Percentiles rank a stretch among this genome's conserved stretches.
These are phyloP conservation scores for Yarrowia divulgata DNA, from an alignment of 805 yeast species.

Conservation along the genomic window DNA sequence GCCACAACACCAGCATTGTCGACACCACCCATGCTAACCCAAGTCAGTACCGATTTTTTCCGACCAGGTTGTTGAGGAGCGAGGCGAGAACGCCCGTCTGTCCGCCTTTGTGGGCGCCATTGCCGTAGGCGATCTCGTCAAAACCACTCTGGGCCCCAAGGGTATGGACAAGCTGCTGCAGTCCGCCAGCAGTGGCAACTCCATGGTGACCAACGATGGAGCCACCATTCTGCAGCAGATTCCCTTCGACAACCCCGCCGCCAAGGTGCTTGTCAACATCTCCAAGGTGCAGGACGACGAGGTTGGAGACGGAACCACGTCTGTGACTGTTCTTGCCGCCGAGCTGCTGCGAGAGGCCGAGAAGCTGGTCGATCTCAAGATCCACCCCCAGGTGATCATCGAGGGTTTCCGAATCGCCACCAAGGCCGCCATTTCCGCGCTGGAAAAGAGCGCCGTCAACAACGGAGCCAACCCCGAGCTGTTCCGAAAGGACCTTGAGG, in stretches of 20 bases:
- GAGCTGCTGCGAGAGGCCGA: constrained; percentile 96
- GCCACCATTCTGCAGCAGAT: constrained; percentile 94
- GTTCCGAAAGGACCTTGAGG: constrained; percentile 78
- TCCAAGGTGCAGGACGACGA: constrained; percentile 97
- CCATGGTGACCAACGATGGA: constrained; percentile 95
- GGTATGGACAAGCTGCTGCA: constrained; percentile 98
- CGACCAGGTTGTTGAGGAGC: constrained; percentile 96
- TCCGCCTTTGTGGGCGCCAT: constrained; percentile 98
- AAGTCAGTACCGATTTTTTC: constrained; percentile 92
- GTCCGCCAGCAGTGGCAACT: constrained; percentile 77
- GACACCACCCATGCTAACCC: not conserved
- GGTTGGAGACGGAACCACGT: constrained; percentile 98
- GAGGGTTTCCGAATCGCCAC: constrained; percentile 94
- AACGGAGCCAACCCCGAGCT: constrained; percentile 62
- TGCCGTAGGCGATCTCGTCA: constrained; percentile 97
- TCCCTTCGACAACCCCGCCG: constrained; percentile 97
- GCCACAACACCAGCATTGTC: not conserved
- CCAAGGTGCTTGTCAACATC: constrained; percentile 91
- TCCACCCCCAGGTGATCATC: constrained; percentile 97
- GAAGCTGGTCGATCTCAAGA: constrained; percentile 85
- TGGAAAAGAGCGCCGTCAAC: constrained; percentile 78
- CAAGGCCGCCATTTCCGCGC: constrained; percentile 80
- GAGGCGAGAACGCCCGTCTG: constrained; percentile 97
- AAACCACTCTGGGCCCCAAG: constrained; percentile 94
- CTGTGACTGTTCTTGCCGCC: constrained; percentile 93